Percentiles rank a stretch among this genome's conserved stretches.
Conservation (phyloP, 192 early-diverging fungal species). For the Backusella liffmaniae region DNA sequence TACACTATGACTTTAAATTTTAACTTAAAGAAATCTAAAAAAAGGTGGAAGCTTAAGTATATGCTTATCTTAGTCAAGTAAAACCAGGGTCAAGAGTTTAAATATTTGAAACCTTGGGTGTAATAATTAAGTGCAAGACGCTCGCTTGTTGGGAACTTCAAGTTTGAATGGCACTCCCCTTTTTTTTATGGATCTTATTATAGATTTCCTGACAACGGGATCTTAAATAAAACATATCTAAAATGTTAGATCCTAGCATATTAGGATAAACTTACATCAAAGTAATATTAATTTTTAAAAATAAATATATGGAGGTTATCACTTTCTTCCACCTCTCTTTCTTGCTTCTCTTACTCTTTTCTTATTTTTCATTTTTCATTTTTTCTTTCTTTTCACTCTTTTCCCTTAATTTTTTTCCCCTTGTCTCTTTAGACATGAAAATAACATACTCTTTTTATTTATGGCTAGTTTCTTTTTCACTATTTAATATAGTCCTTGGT, state of each 20-base stretch:
- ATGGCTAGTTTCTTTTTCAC: not conserved
- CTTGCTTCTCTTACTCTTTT: not conserved
- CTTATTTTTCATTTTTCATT: not conserved
- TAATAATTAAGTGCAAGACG: not conserved
- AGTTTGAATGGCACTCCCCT: not conserved
- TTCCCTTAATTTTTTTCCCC: not conserved
- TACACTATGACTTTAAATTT: not conserved
- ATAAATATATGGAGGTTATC: not conserved
- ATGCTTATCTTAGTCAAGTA: not conserved
- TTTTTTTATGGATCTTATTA: not conserved
- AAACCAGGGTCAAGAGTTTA: not conserved
- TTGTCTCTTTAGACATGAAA: not conserved
- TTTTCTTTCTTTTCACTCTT: not conserved
- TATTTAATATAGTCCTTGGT: not conserved
- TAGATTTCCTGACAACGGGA: not conserved
- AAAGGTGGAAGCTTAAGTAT: not conserved
- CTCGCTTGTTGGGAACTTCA: not conserved
- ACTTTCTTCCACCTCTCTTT: not conserved
- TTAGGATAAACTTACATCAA: not conserved
- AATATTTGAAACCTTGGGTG: not conserved
- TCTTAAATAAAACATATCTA: conserved; percentile 2
- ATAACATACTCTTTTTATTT: not conserved
- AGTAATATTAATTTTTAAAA: not conserved
- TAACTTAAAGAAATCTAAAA: not conserved
- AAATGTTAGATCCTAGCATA: not conserved